Evolutionary conservation across 2,329 filamentous ascomycete genomes (phyloP).

Genomic region (Colletotrichum sansevieriae): DNA sequence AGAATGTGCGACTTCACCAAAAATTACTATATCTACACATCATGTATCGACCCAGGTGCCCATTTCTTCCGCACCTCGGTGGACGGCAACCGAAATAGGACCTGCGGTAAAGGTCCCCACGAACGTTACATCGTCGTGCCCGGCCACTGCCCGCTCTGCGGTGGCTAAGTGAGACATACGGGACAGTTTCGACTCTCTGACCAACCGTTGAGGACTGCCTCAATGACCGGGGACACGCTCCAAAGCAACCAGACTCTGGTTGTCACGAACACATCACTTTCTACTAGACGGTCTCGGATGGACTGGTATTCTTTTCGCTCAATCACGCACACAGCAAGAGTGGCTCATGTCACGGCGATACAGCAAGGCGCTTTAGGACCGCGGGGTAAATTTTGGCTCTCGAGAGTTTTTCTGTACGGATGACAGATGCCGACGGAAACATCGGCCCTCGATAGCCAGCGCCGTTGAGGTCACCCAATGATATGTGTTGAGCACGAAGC

Average conservation of each 20-base stretch:
- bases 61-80: constrained; percentile 80
- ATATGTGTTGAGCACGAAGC: too few species aligned
- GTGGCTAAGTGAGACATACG: constrained; percentile 45
- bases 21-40: constrained; percentile 83
- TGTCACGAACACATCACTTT: neutral
- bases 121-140: constrained; percentile 80
- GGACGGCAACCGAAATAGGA: constrained; percentile 71
- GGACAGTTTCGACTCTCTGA: neutral
- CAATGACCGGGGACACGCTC: neutral
- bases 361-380: neutral
- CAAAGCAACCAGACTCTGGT: neutral
- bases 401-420: too few species aligned
- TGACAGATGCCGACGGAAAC: too few species aligned
- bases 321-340: neutral
- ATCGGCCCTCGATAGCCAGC: too few species aligned
- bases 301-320: neutral
- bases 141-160: constrained; percentile 67
- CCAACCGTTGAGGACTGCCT: neutral
- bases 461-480: too few species aligned
- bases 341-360: neutral
- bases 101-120: constrained; percentile 75
- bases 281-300: neutral
- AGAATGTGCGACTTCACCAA: constrained; percentile 76
- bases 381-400: neutral
- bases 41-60: constrained; percentile 75